Percentiles rank a stretch among this genome's conserved stretches.
Conservation (phyloP, 2,329 filamentous ascomycete species). For the Orbilia javanica region DNA sequence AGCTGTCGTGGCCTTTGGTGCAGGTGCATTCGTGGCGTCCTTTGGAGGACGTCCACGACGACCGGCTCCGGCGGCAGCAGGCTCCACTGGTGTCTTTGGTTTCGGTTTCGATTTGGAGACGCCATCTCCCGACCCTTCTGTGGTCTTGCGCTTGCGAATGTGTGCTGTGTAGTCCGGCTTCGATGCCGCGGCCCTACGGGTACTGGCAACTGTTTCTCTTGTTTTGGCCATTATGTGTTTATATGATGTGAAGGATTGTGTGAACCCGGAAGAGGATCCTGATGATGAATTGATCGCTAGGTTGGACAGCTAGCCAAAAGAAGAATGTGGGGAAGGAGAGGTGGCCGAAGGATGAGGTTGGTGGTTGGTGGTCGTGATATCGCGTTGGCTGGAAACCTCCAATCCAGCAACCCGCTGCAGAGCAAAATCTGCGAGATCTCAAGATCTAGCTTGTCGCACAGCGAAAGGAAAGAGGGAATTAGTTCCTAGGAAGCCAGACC, state of each 20-base stretch:
- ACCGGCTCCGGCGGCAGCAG: constrained; percentile 4
- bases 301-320: neutral
- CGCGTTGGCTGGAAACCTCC: constrained; percentile 2
- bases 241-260: constrained; percentile 1
- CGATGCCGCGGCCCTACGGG: constrained; percentile 27
- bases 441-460: constrained; percentile 12
- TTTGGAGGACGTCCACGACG: constrained; percentile 53
- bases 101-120: constrained; percentile 52
- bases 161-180: constrained; percentile 51
- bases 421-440: constrained; percentile 6
- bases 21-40: constrained; percentile 18
- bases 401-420: neutral
- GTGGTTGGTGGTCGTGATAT: constrained; percentile 1
- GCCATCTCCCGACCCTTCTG: constrained; percentile 52
- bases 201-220: constrained; percentile 21
- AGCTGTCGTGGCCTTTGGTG: constrained; percentile 11
- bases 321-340: neutral
- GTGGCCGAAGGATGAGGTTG: neutral
- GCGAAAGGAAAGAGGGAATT: neutral
- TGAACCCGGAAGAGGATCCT: neutral
- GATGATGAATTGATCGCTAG: neutral
- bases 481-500: constrained; percentile 3
- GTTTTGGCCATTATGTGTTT: constrained; percentile 41
- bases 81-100: constrained; percentile 36
- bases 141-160: constrained; percentile 55